These are phyloP conservation scores for Colletotrichum musae DNA, from an alignment of 2,329 filamentous ascomycete species.

Conservation along the genomic window DNA sequence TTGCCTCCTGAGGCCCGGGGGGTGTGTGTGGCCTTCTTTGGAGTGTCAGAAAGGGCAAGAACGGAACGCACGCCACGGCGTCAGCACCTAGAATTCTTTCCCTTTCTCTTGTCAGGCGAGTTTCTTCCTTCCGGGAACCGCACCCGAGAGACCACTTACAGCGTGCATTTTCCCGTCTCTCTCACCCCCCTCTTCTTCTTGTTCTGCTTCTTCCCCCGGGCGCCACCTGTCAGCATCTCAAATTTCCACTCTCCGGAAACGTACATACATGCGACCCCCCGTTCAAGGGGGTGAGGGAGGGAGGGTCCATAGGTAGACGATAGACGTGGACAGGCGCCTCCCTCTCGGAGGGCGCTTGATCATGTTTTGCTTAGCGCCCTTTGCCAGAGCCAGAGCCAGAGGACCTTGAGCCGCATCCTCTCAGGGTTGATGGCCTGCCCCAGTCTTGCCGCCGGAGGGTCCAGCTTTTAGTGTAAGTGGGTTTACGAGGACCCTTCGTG, in stretches of 20 bases:
- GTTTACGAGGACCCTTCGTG: not conserved
- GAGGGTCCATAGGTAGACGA: not conserved
- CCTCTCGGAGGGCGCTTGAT: not conserved
- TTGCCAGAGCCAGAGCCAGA: not conserved
- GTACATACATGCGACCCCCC: not conserved
- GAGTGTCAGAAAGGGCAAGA: not conserved
- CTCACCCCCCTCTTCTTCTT: no score
- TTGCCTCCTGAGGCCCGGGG: not conserved
- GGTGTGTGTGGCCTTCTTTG: not conserved
- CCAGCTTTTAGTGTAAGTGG: slow-evolving; percentile 9
- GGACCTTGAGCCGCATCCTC: slow-evolving; percentile 15
- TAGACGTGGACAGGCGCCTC: not conserved
- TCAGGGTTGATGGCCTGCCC: slow-evolving; percentile 23
- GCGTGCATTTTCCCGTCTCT: not conserved
- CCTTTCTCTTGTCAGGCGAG: not conserved
- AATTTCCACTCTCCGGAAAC: not conserved
- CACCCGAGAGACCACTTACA: not conserved
- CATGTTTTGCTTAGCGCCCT: slow-evolving; percentile 9
- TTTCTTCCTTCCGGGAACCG: not conserved
- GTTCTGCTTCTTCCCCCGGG: no score
- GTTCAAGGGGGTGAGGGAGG: not conserved
- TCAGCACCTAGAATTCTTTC: slow-evolving; percentile 6
- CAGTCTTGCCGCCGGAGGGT: not conserved
- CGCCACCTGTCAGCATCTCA: not conserved
- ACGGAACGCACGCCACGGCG: not conserved